Conservation (phyloP, 306 rosid genomes). For the Cucurbita argyrosperma region DNA sequence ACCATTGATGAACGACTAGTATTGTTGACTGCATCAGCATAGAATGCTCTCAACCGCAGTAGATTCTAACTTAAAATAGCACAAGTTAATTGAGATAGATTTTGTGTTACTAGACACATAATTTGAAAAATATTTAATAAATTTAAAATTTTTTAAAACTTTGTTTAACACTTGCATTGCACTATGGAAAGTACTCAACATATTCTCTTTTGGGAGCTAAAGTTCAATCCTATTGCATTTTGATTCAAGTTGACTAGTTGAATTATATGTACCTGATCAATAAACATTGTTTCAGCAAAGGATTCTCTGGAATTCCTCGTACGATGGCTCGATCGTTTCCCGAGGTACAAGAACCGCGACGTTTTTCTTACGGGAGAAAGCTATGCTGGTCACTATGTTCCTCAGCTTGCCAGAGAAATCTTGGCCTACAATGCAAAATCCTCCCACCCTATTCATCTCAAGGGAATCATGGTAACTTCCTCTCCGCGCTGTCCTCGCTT, state of each 20-base stretch:
- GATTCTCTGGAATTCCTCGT: constrained; percentile 67
- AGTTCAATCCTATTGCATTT: neutral
- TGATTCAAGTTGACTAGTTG: neutral
- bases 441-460: constrained; percentile 50
- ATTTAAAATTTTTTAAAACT: neutral
- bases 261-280: neutral
- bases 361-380: constrained; percentile 81
- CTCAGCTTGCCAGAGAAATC: constrained; percentile 73
- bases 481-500: neutral
- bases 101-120: no score
- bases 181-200: neutral
- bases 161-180: neutral
- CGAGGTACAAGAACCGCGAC: constrained; percentile 58
- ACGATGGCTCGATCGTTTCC: constrained; percentile 76
- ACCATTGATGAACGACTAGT: neutral
- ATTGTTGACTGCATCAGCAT: neutral
- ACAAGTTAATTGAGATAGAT: neutral
- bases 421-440: constrained; percentile 36
- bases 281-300: constrained; percentile 36
- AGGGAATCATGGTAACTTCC: constrained; percentile 61
- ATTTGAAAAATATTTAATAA: no score
- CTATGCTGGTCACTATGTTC: constrained; percentile 95
- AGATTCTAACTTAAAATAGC: neutral
- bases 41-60: neutral
- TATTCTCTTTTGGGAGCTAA: neutral